Conservation (phyloP, 371 early-diverging fungal genomes). For the Entomophthora muscae region DNA sequence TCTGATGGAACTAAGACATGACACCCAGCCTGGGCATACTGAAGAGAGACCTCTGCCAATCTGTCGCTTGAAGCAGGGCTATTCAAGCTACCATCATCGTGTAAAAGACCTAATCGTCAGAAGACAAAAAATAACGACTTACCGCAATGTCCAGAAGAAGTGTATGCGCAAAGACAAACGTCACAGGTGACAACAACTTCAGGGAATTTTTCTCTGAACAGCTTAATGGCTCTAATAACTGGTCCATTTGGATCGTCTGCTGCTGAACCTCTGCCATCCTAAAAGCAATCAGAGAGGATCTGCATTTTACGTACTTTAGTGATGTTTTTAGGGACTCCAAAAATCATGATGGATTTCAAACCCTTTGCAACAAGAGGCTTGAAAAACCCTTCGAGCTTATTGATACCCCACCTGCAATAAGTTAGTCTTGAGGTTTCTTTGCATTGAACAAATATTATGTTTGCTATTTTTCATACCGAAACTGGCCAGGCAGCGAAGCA, state of each 20-base stretch:
- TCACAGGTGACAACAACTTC: conserved; percentile 76
- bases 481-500: conserved; percentile 69
- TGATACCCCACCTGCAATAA: conserved; percentile 45
- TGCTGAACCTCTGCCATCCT: conserved; percentile 60
- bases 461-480: too few relatives aligned
- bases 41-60: conserved; percentile 67
- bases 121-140: not conserved
- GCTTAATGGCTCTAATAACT: conserved; percentile 61
- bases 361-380: conserved; percentile 77
- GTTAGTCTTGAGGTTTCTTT: not conserved
- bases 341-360: conserved; percentile 67
- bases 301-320: conserved; percentile 18
- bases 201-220: conserved; percentile 64
- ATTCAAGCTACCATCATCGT: conserved; percentile 65
- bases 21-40: conserved; percentile 73
- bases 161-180: conserved; percentile 93
- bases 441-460: too few relatives aligned
- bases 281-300: conserved; percentile 9
- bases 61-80: conserved; percentile 59
- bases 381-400: conserved; percentile 51
- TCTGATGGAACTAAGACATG: conserved; percentile 89
- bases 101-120: conserved; percentile 24
- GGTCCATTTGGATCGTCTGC: conserved; percentile 82
- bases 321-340: conserved; percentile 80
- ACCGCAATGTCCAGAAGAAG: conserved; percentile 92